These are phyloP conservation scores for Hypoxylon trugodes DNA, from an alignment of 495 filamentous ascomycete genomes.

Conservation along the genomic window DNA sequence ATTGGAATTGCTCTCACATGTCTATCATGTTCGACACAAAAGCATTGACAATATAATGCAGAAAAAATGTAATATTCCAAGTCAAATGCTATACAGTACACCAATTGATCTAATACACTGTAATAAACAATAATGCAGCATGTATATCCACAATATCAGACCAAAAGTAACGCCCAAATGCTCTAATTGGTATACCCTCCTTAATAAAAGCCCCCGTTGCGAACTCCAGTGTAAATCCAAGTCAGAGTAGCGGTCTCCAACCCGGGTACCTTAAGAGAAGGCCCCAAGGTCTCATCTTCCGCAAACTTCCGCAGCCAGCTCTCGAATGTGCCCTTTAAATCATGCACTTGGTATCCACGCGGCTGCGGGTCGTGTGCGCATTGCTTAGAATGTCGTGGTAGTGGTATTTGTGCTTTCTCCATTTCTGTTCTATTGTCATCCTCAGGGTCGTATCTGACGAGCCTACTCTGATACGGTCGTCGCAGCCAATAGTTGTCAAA, in stretches of 20 bases:
- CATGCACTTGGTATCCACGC: constrained; percentile 38
- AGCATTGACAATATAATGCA: too few relatives aligned
- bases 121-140: constrained; percentile 2
- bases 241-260: constrained; percentile 42
- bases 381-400: constrained; percentile 31
- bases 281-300: constrained; percentile 22
- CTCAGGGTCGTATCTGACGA: constrained; percentile 54
- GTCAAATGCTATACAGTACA: too few relatives aligned
- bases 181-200: background rate
- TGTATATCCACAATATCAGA: constrained; percentile 1
- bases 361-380: constrained; percentile 38
- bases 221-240: constrained; percentile 41
- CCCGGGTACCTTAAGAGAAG: constrained; percentile 24
- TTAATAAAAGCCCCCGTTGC: constrained; percentile 22
- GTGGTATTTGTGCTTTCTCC: constrained; percentile 6
- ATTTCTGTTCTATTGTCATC: constrained; percentile 44
- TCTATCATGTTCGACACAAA: too few relatives aligned
- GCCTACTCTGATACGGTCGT: constrained; percentile 53
- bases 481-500: constrained; percentile 54
- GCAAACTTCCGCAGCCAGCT: constrained; percentile 35
- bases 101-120: too few relatives aligned
- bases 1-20: too few relatives aligned
- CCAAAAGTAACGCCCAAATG: background rate
- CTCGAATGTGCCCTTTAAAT: constrained; percentile 43
- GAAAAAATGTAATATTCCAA: too few relatives aligned